Evolutionary conservation across 2,329 filamentous ascomycete genomes (phyloP).

Genomic region (Colletotrichum sp.): DNA sequence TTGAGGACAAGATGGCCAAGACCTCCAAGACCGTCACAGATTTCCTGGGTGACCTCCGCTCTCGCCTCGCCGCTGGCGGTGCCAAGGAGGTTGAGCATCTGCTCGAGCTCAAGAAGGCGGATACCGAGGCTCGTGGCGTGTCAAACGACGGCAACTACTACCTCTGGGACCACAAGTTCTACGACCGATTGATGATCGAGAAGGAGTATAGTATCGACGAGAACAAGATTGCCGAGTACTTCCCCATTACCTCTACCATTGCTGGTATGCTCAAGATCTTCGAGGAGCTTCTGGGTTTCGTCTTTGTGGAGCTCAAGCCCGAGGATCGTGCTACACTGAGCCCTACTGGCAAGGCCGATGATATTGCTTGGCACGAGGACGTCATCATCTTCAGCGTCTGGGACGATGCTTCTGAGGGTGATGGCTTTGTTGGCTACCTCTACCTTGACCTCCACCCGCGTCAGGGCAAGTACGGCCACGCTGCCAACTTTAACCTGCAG

Average conservation of each 20-base stretch:
- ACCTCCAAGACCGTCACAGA: slow-evolving; percentile 58
- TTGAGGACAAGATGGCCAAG: slow-evolving; percentile 67
- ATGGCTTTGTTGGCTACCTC: slow-evolving; percentile 79
- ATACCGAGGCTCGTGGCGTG: slow-evolving; percentile 64
- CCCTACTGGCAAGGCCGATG: slow-evolving; percentile 69
- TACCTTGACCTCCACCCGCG: slow-evolving; percentile 84
- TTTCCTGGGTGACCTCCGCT: slow-evolving; percentile 71
- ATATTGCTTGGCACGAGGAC: slow-evolving; percentile 83
- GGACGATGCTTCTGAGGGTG: slow-evolving; percentile 75
- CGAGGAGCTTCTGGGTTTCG: slow-evolving; percentile 80
- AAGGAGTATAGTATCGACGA: slow-evolving; percentile 82
- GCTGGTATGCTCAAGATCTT: slow-evolving; percentile 83
- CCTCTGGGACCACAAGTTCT: slow-evolving; percentile 83
- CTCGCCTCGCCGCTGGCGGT: slow-evolving; percentile 71
- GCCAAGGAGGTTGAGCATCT: slow-evolving; percentile 73
- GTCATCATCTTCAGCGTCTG: slow-evolving; percentile 85
- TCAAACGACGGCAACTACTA: slow-evolving; percentile 74
- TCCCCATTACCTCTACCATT: slow-evolving; percentile 77
- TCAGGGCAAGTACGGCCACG: slow-evolving; percentile 83
- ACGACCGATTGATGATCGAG: slow-evolving; percentile 81
- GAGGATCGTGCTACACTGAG: slow-evolving; percentile 70
- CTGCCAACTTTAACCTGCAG: slow-evolving; percentile 83
- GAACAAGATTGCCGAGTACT: slow-evolving; percentile 82
- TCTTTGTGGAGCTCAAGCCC: slow-evolving; percentile 74
- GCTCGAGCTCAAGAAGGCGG: slow-evolving; percentile 75